Evolutionary conservation across 2,329 filamentous ascomycete species (phyloP).

Genomic region (Fusarium sp.): DNA sequence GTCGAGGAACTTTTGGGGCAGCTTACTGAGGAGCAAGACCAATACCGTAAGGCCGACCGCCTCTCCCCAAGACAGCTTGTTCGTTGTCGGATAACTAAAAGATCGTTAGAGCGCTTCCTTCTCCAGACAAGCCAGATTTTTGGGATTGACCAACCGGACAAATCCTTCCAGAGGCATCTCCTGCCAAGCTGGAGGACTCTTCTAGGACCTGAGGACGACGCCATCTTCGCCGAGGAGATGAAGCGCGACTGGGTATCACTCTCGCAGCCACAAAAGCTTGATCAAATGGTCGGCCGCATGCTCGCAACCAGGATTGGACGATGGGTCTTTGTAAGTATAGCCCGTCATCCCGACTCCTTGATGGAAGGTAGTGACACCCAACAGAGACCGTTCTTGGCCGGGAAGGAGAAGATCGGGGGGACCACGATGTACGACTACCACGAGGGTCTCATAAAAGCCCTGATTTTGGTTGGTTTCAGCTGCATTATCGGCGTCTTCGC

Average conservation of each 20-base stretch:
- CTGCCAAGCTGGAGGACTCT: not conserved
- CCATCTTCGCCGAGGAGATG: not conserved
- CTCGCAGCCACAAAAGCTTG: constrained; percentile 8
- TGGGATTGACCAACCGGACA: constrained; percentile 7
- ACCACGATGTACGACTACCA: not conserved
- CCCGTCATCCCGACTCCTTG: not conserved
- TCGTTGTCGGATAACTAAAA: not conserved
- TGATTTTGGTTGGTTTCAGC: constrained; percentile 3
- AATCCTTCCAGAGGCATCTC: not conserved
- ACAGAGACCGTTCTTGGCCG: constrained; percentile 1
- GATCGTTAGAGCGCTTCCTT: not conserved
- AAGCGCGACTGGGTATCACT: constrained; percentile 18
- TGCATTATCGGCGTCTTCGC: constrained; percentile 11
- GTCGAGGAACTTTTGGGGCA: not conserved
- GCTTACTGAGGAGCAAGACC: not conserved
- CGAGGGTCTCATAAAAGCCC: not conserved
- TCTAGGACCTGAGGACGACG: not conserved
- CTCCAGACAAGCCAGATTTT: not conserved
- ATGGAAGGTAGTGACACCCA: not conserved
- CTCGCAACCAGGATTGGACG: not conserved
- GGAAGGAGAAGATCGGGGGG: not conserved
- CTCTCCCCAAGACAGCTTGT: not conserved
- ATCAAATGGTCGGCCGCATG: constrained; percentile 1
- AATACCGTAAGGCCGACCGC: not conserved
- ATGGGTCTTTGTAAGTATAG: constrained; percentile 10